Evolutionary conservation across 2,329 filamentous ascomycete species (phyloP), one percentile per base, ranked within the genome.

Genomic region (Beauveria australis): DNA sequence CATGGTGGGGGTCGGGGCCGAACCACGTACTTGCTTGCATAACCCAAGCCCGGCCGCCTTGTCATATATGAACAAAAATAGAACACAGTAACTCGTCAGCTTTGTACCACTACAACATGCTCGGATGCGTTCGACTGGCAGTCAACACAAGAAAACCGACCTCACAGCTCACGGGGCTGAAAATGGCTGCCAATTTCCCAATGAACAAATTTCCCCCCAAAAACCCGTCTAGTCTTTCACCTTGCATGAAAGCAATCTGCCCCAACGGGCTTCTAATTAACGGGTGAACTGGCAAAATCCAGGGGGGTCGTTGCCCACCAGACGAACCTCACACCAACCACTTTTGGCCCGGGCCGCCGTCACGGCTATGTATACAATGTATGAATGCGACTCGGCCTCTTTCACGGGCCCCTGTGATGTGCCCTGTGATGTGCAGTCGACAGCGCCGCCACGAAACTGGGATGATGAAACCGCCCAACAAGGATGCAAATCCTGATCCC

Each of bases 401-500:
- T 30, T 4, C 9, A 16, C 28, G 8, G 16, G 19, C 24, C 28
- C 26, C 28, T 26, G 14, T 19, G 19, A 37, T 37, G 33, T 37
- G n/a, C 49, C 30, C 30, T 16, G 49, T 19, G 37, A 59, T 52
- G 24, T 52, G 46, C 37, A 33, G 56, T 51, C 47, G 24, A 51
- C 56, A 26, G 24, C n/a, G 44, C 56, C 56, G 47, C 56, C 56
- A 59, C 56, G 1, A 2, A n/a, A 26, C 56, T 14, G 33, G 56
- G 56, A 44, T 59, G 46, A 52, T 59, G 47, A 59, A 59, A 59
- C 56, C 44, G 44, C 54, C 46, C n/a, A 44, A 22, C 56, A 33
- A 43, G 56, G 37, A 41, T 59, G 33, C 12, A 16, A 30, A 28
- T 10, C 9, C 19, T n/a, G 16, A 59, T 59, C 56, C 56, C 47